Percentiles rank a stretch among this genome's conserved stretches.
phyloP scores from a whole-genome alignment of 305 asterid genomes.

The Fraxinus dipetala region DNA sequence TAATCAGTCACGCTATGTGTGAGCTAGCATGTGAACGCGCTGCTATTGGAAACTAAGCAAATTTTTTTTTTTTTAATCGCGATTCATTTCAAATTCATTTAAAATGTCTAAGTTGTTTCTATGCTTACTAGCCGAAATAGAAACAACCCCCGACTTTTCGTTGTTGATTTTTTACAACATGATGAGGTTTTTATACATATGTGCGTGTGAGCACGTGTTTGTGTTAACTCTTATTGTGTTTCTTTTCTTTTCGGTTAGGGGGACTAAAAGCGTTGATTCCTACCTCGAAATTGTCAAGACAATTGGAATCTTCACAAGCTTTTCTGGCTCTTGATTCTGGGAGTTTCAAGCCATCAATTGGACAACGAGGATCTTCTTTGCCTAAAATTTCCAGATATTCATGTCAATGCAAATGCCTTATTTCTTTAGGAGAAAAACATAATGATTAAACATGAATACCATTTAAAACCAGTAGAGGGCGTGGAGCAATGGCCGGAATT shows the following conservation, averaged over 20 bases:
- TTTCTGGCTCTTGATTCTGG: slow-evolving; percentile 45
- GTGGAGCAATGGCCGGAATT: slow-evolving; percentile 65
- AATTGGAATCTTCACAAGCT: slow-evolving; percentile 33
- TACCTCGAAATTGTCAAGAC: slow-evolving; percentile 53
- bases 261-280: not conserved
- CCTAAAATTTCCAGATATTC: slow-evolving; percentile 36
- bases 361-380: slow-evolving; percentile 79
- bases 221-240: not conserved
- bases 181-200: not conserved
- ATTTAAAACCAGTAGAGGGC: slow-evolving; percentile 75
- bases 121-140: not conserved
- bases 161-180: not conserved
- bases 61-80: not conserved
- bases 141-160: not conserved
- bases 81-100: not conserved
- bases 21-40: not conserved
- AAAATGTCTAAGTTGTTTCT: not conserved
- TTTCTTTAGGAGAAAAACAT: not conserved
- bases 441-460: slow-evolving; percentile 39
- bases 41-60: not conserved
- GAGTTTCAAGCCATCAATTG: slow-evolving; percentile 58
- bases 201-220: not conserved
- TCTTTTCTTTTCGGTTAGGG: not conserved
- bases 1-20: not conserved
- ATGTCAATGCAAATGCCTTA: slow-evolving; percentile 15